Conservation (phyloP, 495 filamentous ascomycete species). For the Parathielavia hyrcaniae region DNA sequence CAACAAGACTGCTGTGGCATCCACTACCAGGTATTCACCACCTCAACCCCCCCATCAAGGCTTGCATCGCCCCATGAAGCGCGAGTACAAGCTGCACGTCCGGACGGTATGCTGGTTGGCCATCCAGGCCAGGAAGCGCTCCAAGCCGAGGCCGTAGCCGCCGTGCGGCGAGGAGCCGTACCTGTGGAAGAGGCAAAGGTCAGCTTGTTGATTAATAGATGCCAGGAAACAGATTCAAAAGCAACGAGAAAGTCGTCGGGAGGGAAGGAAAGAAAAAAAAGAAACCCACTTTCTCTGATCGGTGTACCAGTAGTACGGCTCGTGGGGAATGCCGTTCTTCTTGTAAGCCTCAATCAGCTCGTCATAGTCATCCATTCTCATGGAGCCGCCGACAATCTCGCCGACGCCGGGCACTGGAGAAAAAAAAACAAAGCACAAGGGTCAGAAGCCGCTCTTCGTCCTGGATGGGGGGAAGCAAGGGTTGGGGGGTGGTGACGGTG, state of each 20-base stretch:
- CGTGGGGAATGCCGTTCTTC: constrained; percentile 75
- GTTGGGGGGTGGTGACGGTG: neutral
- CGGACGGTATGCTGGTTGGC: constrained; percentile 86
- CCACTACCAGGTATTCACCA: neutral
- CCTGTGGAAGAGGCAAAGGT: constrained; percentile 40
- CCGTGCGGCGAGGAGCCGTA: constrained; percentile 93
- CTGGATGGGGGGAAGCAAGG: neutral
- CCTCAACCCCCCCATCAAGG: constrained; percentile 48
- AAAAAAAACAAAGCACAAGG: too few relatives aligned
- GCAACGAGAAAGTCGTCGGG: neutral
- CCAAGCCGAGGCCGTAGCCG: constrained; percentile 90
- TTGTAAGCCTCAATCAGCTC: constrained; percentile 86
- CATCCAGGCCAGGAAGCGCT: constrained; percentile 96
- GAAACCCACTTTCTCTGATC: constrained; percentile 88
- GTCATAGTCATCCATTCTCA: constrained; percentile 92
- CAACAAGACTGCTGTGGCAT: too few relatives aligned
- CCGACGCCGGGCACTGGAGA: constrained; percentile 63
- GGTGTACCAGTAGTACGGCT: constrained; percentile 97
- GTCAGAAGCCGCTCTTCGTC: neutral
- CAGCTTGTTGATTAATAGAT: neutral
- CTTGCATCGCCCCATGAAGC: constrained; percentile 90
- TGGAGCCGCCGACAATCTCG: constrained; percentile 93
- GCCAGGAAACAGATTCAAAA: neutral
- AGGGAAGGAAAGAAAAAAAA: neutral
- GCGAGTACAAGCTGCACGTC: constrained; percentile 83